Conservation (phyloP, 2,329 filamentous ascomycete genomes). For the Pseudogymnoascus verrucosus region DNA sequence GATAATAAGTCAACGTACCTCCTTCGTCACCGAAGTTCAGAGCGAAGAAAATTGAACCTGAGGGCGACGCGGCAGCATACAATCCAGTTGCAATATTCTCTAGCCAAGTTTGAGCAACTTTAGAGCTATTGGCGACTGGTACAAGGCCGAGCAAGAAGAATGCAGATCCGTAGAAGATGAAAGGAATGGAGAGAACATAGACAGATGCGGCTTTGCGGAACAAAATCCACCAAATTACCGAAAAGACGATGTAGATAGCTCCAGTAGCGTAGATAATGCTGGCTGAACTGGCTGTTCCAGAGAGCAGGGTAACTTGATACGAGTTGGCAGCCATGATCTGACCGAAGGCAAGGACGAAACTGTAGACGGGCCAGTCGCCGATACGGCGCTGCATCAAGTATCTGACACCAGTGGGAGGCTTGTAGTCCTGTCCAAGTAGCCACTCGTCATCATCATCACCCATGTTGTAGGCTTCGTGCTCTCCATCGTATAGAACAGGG, state of each 20-base stretch:
- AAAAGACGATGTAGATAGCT: slow-evolving; percentile 49
- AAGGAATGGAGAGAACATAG: slow-evolving; percentile 51
- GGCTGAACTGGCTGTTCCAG: slow-evolving; percentile 52
- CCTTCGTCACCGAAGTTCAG: slow-evolving; percentile 60
- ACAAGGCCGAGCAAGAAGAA: slow-evolving; percentile 57
- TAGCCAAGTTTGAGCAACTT: slow-evolving; percentile 39
- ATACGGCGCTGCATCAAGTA: slow-evolving; percentile 48
- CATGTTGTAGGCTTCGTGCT: slow-evolving; percentile 1
- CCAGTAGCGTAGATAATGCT: slow-evolving; percentile 53
- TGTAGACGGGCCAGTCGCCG: slow-evolving; percentile 58
- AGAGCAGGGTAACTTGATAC: slow-evolving; percentile 61
- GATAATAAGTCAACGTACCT: slow-evolving; percentile 26
- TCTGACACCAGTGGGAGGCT: slow-evolving; percentile 46
- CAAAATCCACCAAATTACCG: slow-evolving; percentile 54
- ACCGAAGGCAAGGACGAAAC: slow-evolving; percentile 49
- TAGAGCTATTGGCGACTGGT: slow-evolving; percentile 38
- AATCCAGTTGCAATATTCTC: slow-evolving; percentile 53
- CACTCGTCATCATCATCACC: slow-evolving; percentile 43
- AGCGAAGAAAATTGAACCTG: slow-evolving; percentile 57
- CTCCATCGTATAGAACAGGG: background rate
- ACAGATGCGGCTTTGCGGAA: slow-evolving; percentile 51
- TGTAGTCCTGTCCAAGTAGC: slow-evolving; percentile 41
- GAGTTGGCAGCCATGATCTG: slow-evolving; percentile 59
- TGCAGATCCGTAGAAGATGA: slow-evolving; percentile 53
- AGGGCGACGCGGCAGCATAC: slow-evolving; percentile 55